These are phyloP conservation scores for Escovopsis weberi DNA, from an alignment of 2,329 filamentous ascomycete species.

Conservation along the genomic window DNA sequence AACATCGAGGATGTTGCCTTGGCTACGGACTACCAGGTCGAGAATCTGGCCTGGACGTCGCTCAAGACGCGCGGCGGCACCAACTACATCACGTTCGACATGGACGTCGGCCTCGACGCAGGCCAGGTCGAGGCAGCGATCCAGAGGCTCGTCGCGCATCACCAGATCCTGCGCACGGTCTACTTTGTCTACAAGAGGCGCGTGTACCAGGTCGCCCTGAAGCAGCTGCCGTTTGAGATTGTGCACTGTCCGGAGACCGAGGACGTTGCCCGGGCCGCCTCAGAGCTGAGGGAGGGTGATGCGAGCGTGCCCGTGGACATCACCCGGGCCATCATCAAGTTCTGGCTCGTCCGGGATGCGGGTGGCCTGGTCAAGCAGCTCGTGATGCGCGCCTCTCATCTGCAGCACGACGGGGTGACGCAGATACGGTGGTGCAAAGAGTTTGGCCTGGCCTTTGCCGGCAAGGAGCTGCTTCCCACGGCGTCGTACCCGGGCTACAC, in stretches of 20 bases:
- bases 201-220: neutral
- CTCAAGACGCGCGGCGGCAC: conserved; percentile 2
- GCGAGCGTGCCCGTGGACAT: neutral
- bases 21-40: conserved; percentile 3
- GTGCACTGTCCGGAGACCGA: neutral
- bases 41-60: conserved; percentile 3
- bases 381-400: conserved; percentile 2
- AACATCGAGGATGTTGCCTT: neutral
- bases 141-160: neutral
- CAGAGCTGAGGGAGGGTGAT: neutral
- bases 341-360: neutral
- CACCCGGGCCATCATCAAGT: neutral
- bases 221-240: neutral
- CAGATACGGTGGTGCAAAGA: conserved; percentile 1
- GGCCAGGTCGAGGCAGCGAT: neutral
- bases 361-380: neutral
- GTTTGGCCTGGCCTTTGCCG: neutral
- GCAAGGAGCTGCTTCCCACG: neutral
- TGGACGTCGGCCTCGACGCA: neutral
- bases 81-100: conserved; percentile 2
- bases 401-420: conserved; percentile 2
- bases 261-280: too few relatives aligned
- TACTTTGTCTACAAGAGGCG: neutral
- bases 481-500: neutral
- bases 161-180: conserved; percentile 1